phyloP scores from a whole-genome alignment of 345 rosid species.

The Salix koriyanagi region DNA sequence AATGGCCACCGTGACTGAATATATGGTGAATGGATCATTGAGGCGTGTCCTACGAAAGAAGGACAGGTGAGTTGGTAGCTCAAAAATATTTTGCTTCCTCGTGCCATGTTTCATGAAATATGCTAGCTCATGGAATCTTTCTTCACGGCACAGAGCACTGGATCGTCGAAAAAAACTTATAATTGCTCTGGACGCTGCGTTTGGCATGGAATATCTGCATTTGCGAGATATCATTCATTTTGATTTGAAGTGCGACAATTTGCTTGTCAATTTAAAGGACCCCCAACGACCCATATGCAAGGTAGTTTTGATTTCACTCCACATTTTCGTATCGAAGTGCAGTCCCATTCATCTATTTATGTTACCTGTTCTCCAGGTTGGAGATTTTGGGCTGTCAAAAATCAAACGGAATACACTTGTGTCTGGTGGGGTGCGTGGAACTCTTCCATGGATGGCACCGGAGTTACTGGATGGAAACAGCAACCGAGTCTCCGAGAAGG shows the following conservation, averaged over 20 bases:
- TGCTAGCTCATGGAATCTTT: slow-evolving; percentile 19
- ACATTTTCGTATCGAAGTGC: not conserved
- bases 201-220: slow-evolving; percentile 97
- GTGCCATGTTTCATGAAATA: not conserved
- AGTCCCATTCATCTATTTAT: not conserved
- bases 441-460: slow-evolving; percentile 99
- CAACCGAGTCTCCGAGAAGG: slow-evolving; percentile 83
- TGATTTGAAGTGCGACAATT: slow-evolving; percentile 92
- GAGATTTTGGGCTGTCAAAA: slow-evolving; percentile 92
- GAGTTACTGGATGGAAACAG: slow-evolving; percentile 75
- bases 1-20: slow-evolving; percentile 85
- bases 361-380: slow-evolving; percentile 49
- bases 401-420: slow-evolving; percentile 84
- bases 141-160: slow-evolving; percentile 46
- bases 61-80: slow-evolving; percentile 42
- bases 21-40: slow-evolving; percentile 86
- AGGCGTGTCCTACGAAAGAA: slow-evolving; percentile 67
- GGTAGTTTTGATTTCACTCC: slow-evolving; percentile 28
- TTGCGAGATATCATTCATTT: slow-evolving; percentile 80
- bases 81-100: not conserved
- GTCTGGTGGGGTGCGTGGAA: slow-evolving; percentile 90
- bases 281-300: slow-evolving; percentile 90
- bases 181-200: slow-evolving; percentile 80
- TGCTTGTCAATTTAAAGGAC: slow-evolving; percentile 84
- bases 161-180: slow-evolving; percentile 75